phyloP scores from a whole-genome alignment of 495 filamentous ascomycete species.

The Trichocladium antarcticum region DNA sequence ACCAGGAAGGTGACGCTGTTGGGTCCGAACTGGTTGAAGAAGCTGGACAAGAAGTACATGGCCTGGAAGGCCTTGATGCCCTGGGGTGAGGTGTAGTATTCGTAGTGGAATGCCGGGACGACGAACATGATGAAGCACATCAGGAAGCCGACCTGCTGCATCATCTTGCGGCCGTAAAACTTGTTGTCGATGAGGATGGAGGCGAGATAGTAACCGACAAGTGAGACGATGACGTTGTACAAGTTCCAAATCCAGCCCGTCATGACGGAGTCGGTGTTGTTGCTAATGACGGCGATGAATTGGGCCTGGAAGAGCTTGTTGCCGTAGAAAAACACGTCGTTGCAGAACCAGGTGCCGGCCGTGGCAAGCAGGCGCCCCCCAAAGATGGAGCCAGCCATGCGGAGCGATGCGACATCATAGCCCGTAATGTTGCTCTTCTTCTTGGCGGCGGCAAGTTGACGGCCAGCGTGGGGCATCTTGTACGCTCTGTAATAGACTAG shows the following conservation, averaged over 20 bases:
- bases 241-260: constrained; percentile 82
- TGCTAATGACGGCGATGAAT: constrained; percentile 67
- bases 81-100: constrained; percentile 55
- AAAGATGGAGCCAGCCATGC: constrained; percentile 64
- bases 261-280: constrained; percentile 52
- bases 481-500: constrained; percentile 81
- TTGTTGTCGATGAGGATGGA: constrained; percentile 81
- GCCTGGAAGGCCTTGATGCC: constrained; percentile 74
- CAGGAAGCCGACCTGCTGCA: constrained; percentile 84
- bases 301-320: constrained; percentile 90
- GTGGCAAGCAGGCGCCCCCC: constrained; percentile 77
- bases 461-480: constrained; percentile 67
- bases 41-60: constrained; percentile 85
- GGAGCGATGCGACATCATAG: constrained; percentile 72
- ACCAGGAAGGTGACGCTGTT: constrained; percentile 88
- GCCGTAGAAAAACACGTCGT: constrained; percentile 94
- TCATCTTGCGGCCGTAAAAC: constrained; percentile 80
- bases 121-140: constrained; percentile 80
- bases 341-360: constrained; percentile 74
- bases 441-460: constrained; percentile 65
- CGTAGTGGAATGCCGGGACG: constrained; percentile 70
- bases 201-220: constrained; percentile 71
- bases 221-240: constrained; percentile 70
- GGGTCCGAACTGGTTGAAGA: constrained; percentile 95
- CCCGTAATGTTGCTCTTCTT: constrained; percentile 76